Percentiles rank a stretch among this genome's conserved stretches.
phyloP scores from a whole-genome alignment of 345 rosid genomes.

The Cardamine occulta region DNA sequence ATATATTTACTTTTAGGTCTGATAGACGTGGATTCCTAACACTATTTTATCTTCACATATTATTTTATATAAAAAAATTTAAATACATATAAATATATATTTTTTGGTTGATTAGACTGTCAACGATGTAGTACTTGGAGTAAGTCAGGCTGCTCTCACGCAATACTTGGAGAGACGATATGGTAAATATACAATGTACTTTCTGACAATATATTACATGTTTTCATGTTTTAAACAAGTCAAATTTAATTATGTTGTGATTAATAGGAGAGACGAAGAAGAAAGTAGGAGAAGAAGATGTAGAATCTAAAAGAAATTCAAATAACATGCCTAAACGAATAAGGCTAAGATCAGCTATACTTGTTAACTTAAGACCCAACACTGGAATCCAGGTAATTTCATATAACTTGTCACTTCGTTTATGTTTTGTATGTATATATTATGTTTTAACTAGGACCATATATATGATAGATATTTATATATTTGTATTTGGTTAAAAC shows the following conservation, averaged over 20 bases:
- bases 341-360: constrained; percentile 55
- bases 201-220: background rate
- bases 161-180: constrained; percentile 56
- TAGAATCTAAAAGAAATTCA: constrained; percentile 26
- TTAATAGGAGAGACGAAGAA: constrained; percentile 18
- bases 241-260: background rate
- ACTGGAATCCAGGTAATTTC: constrained; percentile 58
- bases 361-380: constrained; percentile 60
- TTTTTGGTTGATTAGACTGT: constrained; percentile 56
- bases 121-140: constrained; percentile 71
- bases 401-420: background rate
- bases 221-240: background rate
- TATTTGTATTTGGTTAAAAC: background rate
- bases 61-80: too few species aligned
- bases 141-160: constrained; percentile 69
- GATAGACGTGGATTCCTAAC: too few species aligned
- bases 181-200: constrained; percentile 40
- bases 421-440: background rate
- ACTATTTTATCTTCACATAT: too few species aligned
- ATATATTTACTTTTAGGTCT: background rate
- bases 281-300: constrained; percentile 35
- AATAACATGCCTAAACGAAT: constrained; percentile 43
- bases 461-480: too few species aligned
- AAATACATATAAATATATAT: too few species aligned
- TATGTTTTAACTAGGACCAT: background rate